Base-by-base conservation (phyloP, 768 basidiomycete species). In the Boletus eberwhitei region DNA sequence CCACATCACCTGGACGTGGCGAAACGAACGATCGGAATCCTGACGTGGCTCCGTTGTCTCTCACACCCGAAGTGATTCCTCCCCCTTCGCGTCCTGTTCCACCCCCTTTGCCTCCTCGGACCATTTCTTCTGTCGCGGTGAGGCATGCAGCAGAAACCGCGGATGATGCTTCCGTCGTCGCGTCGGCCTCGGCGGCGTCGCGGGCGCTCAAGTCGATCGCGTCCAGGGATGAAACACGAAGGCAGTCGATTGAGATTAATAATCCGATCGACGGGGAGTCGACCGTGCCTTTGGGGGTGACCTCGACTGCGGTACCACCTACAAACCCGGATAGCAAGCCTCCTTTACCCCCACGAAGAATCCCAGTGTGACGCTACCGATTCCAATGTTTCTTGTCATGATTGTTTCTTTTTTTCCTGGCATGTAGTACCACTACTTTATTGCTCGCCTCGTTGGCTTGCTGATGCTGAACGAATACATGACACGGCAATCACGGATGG, bases 171-270 rank as follows among this genome's bases (percentile, higher is more conserved):
- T 34, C 63, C 37, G 65, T 65, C 19, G 39, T 32, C 16, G 52
- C 60, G 26, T 35, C 59, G 12, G 34, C 62, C 50, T 73, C 70
- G 19, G 71, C 77, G 1, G 82, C 86, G 4, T 81, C 82, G 21
- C 77, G 79, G 39, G 76, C 77, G 12, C 73, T 87, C 26, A 81
- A 85, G 70, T 76, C 74, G 38, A 85, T 88, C 50, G 84, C 71
- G 29, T 74, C 73, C 11, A 76, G 71, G 57, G 80, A 81, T 57
- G 74, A 75, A 48, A 69, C 60, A 50, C 70, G 66, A 48, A 59
- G 69, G 29, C 9, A 60, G 44, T 59, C 67, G 43, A n/a, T 13
- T 19, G 73, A 73, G 48, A 53, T 54, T 3, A 50, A 59, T 38
- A 41, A 54, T 26, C 34, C 56, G 31, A 34, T 13, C n/a, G 44